phyloP scores from a whole-genome alignment of 2,329 filamentous ascomycete species.

The Acrocalymma vagum region DNA sequence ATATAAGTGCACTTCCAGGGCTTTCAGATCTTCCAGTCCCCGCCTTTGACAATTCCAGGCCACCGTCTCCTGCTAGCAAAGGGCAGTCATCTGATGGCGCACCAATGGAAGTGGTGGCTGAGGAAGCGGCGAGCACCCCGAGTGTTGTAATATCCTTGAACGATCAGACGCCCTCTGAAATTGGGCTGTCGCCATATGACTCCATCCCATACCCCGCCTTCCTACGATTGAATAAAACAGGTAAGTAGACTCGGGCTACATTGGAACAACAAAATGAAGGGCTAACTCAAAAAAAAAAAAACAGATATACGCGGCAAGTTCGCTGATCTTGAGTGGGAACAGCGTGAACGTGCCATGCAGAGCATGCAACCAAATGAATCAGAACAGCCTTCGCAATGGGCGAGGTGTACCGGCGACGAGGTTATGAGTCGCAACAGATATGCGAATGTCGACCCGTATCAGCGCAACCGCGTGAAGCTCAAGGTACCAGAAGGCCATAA shows the following conservation, averaged over 20 bases:
- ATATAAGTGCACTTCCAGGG: conserved; percentile 1
- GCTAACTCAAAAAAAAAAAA: conserved; percentile 9
- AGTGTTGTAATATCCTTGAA: conserved; percentile 27
- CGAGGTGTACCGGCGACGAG: conserved; percentile 64
- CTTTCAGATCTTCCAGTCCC: too few species aligned
- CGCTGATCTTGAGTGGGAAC: conserved; percentile 66
- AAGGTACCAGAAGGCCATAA: conserved; percentile 72
- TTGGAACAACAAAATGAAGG: conserved; percentile 6
- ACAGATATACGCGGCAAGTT: conserved; percentile 67
- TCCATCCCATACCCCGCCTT: conserved; percentile 57
- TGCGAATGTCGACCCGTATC: conserved; percentile 85
- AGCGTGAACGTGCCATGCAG: conserved; percentile 62
- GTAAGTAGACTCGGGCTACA: conserved; percentile 53
- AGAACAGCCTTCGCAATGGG: conserved; percentile 62
- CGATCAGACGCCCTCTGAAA: conserved; percentile 12
- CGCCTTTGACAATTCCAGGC: too few species aligned
- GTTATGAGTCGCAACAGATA: conserved; percentile 78
- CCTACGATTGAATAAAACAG: conserved; percentile 57
- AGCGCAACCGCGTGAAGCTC: conserved; percentile 82
- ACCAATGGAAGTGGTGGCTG: too few species aligned
- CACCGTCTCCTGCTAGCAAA: too few species aligned
- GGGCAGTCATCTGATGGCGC: too few species aligned
- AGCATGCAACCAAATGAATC: conserved; percentile 43
- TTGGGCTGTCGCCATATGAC: conserved; percentile 20
- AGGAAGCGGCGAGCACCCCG: conserved; percentile 28